Conservation (phyloP, 2,329 filamentous ascomycete species). For the Mollisiaceae sp. region DNA sequence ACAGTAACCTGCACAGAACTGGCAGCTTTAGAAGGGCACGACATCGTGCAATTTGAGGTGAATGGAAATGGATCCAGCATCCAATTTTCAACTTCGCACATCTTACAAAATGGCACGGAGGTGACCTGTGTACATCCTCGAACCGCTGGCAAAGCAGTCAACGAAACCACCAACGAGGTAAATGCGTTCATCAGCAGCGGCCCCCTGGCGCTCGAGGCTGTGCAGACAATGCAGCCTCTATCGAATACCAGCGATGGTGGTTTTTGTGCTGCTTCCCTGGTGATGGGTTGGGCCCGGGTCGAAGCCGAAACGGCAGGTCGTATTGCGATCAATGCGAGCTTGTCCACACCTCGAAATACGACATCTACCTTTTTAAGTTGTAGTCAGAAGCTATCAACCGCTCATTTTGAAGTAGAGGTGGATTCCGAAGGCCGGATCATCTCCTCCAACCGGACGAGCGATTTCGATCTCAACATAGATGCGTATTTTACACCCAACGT, state of each 20-base stretch:
- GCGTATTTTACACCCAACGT: not conserved
- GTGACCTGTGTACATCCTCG: not conserved
- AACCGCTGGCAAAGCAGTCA: not conserved
- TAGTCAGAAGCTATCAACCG: conserved; percentile 41
- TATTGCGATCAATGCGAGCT: not conserved
- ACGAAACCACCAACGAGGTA: not conserved
- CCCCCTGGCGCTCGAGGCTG: conserved; percentile 17
- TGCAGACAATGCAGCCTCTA: conserved; percentile 19
- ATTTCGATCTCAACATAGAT: not conserved
- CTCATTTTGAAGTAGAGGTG: conserved; percentile 44
- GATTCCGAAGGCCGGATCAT: conserved; percentile 26
- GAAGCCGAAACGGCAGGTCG: not conserved
- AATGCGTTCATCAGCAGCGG: not conserved
- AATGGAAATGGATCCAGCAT: conserved; percentile 6
- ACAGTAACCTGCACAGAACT: conserved; percentile 44
- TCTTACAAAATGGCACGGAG: conserved; percentile 4
- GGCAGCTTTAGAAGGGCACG: not conserved
- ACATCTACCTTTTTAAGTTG: conserved; percentile 44
- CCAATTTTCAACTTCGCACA: conserved; percentile 6
- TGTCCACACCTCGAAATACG: not conserved
- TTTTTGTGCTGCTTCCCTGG: conserved; percentile 21
- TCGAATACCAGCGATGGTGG: conserved; percentile 3
- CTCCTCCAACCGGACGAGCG: not conserved
- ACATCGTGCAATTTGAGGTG: not conserved
- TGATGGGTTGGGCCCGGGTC: conserved; percentile 30